Evolutionary conservation across 768 basidiomycete species (phyloP).

Genomic region (Auricularia sp.): DNA sequence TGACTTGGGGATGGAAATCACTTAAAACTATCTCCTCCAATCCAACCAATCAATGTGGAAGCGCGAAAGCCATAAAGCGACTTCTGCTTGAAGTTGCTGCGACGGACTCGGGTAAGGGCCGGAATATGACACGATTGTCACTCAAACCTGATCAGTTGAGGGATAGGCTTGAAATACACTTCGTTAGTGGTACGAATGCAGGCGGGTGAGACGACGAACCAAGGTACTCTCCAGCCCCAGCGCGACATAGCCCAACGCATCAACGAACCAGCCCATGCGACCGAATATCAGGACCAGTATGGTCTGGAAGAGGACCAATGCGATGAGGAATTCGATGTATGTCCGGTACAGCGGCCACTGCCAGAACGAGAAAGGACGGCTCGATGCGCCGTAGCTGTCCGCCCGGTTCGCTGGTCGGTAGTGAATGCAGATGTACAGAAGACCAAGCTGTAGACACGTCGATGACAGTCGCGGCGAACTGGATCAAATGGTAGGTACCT

Average conservation of each 20-base stretch:
- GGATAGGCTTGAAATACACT: slow-evolving; percentile 38
- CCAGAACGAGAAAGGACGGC: slow-evolving; percentile 70
- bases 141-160: slow-evolving; percentile 63
- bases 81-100: slow-evolving; percentile 66
- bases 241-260: slow-evolving; percentile 62
- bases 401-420: slow-evolving; percentile 54
- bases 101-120: background rate
- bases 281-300: slow-evolving; percentile 70
- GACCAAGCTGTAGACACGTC: slow-evolving; percentile 40
- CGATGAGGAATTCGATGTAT: slow-evolving; percentile 75
- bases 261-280: slow-evolving; percentile 47
- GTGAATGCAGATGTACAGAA: slow-evolving; percentile 72
- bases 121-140: background rate
- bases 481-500: slow-evolving; percentile 36
- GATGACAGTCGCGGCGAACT: slow-evolving; percentile 6
- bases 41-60: slow-evolving; percentile 76
- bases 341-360: slow-evolving; percentile 72
- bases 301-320: slow-evolving; percentile 60
- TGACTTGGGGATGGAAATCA: slow-evolving; percentile 20
- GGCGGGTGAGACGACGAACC: background rate
- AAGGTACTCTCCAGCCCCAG: slow-evolving; percentile 76
- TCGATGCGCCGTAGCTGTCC: slow-evolving; percentile 47
- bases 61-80: slow-evolving; percentile 78
- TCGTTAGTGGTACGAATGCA: background rate
- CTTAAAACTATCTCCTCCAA: slow-evolving; percentile 82